A percentile compares a stretch with the other conserved stretches of the same genome.
phyloP scores from a whole-genome alignment of 257 asterid genomes.

The Echium plantagineum region DNA sequence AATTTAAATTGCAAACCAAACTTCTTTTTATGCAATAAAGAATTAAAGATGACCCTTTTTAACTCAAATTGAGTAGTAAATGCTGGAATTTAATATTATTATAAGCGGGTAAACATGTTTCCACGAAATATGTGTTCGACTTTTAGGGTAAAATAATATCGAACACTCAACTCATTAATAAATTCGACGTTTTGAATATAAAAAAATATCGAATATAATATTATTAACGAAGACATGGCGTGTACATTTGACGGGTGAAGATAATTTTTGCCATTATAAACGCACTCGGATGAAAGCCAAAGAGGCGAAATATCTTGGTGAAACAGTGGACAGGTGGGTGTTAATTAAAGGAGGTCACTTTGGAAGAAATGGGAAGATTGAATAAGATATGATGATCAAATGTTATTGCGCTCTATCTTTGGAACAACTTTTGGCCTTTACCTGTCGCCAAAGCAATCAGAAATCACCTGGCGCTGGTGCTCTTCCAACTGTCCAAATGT shows the following conservation, averaged over 20 bases:
- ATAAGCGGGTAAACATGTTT: too few relatives aligned
- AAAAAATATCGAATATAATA: too few relatives aligned
- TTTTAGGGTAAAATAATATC: too few relatives aligned
- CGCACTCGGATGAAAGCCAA: not conserved
- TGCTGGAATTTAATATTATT: not conserved
- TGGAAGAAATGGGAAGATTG: not conserved
- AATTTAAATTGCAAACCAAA: not conserved
- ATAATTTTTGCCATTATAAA: too few relatives aligned
- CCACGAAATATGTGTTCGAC: too few relatives aligned
- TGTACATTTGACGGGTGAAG: too few relatives aligned
- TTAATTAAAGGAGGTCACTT: not conserved
- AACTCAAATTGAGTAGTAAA: not conserved
- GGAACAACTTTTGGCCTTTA: not conserved
- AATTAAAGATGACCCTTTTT: too few relatives aligned
- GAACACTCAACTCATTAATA: too few relatives aligned
- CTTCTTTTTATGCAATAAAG: too few relatives aligned
- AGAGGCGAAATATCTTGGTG: not conserved
- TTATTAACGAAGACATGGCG: too few relatives aligned
- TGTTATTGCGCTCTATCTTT: conserved; percentile 6
- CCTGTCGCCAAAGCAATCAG: not conserved
- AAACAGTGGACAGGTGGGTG: not conserved
- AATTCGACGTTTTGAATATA: too few relatives aligned
- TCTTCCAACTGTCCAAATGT: not conserved
- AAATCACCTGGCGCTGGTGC: not conserved
- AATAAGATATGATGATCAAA: not conserved